Base-by-base conservation (phyloP, 352 stramenopile genomes). In the Phytophthora tubulina region DNA sequence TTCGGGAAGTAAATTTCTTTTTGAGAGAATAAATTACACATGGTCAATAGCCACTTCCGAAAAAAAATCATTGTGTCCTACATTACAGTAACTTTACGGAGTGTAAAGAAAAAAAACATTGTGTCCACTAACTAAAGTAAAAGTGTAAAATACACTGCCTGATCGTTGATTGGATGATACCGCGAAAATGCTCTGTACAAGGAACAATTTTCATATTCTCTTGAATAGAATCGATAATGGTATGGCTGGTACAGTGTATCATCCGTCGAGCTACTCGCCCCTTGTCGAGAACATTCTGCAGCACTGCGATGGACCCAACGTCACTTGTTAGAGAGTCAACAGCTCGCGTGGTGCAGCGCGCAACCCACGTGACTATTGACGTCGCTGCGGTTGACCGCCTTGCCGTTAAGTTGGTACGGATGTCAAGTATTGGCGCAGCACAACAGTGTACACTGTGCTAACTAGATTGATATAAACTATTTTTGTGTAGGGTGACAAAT, bases 301-400 rank as follows among this genome's bases (percentile, higher is more conserved):
- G 41, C 39, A 17, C 33, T 31, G 10, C 58, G 21, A 91, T 91
- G 84, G 81, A 91, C 49, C 84, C 81, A 17, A 91, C 84, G 21
- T 38, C 49, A 11, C 63, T 86, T 13, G 82, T 90, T 42, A 75
- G 84, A 63, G 76, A 79, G 32, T 89, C 80, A 7, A 91, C 81
- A 1, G 76, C 73, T 55, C 84, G 81, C 46, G 81, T 91, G 9
- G 55, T 85, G 48, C 65, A 67, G 49, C 63, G 73, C 13, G 62
- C 81, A 0, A 57, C 17, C 44, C 74, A 91, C 55, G 78, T 89
- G 30, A 60, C 38, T 14, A 80, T 91, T 44, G 72, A 88, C 49
- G 27, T 57, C 4, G 55, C 45, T 3, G 77, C 78, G 1, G 73
- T 82, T 1, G 48, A 66, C 2, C 66, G 57, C 9, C 76, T 91